Base-by-base conservation (phyloP, 108 stramenopile genomes). In the Parmales sp. region DNA sequence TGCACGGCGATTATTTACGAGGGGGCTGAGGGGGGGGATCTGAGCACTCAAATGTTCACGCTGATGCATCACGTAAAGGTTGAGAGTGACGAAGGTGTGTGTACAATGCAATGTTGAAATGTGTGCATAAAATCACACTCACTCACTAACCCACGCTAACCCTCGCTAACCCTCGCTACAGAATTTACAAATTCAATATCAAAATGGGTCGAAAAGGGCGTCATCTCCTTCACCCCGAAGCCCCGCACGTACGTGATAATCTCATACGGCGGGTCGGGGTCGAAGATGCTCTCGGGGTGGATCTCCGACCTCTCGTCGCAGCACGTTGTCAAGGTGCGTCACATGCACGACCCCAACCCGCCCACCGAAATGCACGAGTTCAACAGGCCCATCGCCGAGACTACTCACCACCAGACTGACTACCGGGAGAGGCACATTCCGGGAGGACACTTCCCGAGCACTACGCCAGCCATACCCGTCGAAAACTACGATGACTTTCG, bases 251-350 rank as follows among this genome's bases (percentile, higher is more conserved):
- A 74, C 74, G 67, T 72, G 46, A 66, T 74, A 16, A 71, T 74
- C n/a, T 51, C 46, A 2, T 74, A 72, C 45, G 74, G 74, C 22
- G 74, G 74, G 2, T 66, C 65, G 48, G 74, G 74, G 28, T 68
- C 66, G 48, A 74, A 74, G 71, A 74, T 74, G 74, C 71, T 74
- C 29, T 65, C 71, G 36, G 74, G 74, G 11, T 74, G 74, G 74
- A 71, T 74, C 65, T 51, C 66, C 23, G 46, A 74, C 19, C 36
- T 65, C 0, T 48, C 65, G 1, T 37, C 34, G 69, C 19, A 29
- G n/a, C 31, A 26, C 37, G 74, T 68, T 1, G 67, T 66, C 19
- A 13, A 72, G 65, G 74, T 74, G 65, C 68, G 63, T n/a, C 74
- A 74, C 67, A 68, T 74, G 50, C 74, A 74, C 22, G 74, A 74